These are phyloP conservation scores for Hypomyces perniciosus DNA, from an alignment of 2,329 filamentous ascomycete species.

Conservation along the genomic window DNA sequence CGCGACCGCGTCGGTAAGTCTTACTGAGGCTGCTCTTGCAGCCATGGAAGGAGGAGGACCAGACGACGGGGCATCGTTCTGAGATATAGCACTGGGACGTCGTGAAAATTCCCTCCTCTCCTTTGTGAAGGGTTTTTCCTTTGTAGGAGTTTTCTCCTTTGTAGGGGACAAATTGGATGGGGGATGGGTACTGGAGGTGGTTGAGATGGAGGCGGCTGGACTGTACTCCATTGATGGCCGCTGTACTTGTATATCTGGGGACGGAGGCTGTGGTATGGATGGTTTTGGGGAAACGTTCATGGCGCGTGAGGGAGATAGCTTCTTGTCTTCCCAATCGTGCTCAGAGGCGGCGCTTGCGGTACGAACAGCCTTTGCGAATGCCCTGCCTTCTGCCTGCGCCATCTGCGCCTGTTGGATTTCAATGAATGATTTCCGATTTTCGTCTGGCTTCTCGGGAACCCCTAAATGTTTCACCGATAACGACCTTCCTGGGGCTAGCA, in stretches of 20 bases:
- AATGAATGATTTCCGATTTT: conserved; percentile 52
- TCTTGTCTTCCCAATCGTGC: conserved; percentile 27
- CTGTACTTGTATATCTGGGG: conserved; percentile 22
- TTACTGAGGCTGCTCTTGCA: conserved; percentile 30
- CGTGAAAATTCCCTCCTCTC: conserved; percentile 10
- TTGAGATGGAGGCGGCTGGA: conserved; percentile 33
- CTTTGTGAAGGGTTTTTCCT: background rate
- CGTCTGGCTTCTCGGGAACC: conserved; percentile 38
- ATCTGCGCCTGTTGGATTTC: conserved; percentile 55
- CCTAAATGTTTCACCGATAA: conserved; percentile 38
- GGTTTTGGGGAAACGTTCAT: conserved; percentile 22
- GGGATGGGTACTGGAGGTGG: conserved; percentile 26
- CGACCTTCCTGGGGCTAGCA: conserved; percentile 27
- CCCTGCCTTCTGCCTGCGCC: conserved; percentile 54
- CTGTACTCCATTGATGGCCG: conserved; percentile 33
- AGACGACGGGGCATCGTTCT: conserved; percentile 16
- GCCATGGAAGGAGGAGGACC: conserved; percentile 18
- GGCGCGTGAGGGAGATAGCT: conserved; percentile 14
- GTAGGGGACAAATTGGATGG: conserved; percentile 12
- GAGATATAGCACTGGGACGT: conserved; percentile 20
- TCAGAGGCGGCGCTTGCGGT: conserved; percentile 29
- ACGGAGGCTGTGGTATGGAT: conserved; percentile 19
- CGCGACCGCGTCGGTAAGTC: conserved; percentile 40
- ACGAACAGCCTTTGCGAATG: conserved; percentile 46
- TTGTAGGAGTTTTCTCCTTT: background rate